Evolutionary conservation across 345 rosid species (phyloP), one percentile per base, ranked within the genome.

Genomic region (Citrus inodora): DNA sequence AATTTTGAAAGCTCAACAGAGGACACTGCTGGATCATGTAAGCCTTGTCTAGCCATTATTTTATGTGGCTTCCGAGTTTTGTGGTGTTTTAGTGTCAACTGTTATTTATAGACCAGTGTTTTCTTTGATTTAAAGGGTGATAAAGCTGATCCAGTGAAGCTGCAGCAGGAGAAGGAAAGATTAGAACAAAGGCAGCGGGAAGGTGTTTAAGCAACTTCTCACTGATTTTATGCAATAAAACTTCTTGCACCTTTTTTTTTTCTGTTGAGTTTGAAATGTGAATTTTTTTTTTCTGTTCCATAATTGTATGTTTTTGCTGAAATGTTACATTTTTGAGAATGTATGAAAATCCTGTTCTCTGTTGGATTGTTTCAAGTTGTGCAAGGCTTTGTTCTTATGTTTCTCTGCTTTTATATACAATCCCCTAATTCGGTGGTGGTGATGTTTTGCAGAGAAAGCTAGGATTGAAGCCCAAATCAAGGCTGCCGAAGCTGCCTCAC

Each of bases 401-500:
- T 53, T 46, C 51, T 46, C 14, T 46, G 17, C 51, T 46, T 46
- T 46, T 53, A 17, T 51, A 17, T 53, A 5, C 58, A 17, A 53
- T 63, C n/a, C 73, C 27, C 22, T 48, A 35, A 63, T 19, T 53
- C 35, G 7, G 65, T 13, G 27, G 38, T 19, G 3, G 16, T 53
- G 6, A 70, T 25, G 8, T 69, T 32, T 38, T 83, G 75, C 92
- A 95, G 97, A 95, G 82, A 90, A 83, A 75, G 89, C 90, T 21
- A 87, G 83, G 82, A 91, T 92, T 68, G 98, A 91, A 84, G 93
- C 96, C 2, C 90, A 88, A 79, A 89, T 93, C 19, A 80, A 74
- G 86, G 94, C 92, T 42, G 92, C 94, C 35, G 88, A 84, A 87
- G 85, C 85, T 74, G 93, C 95, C 63, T 63, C 85, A 4, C 82